Evolutionary conservation across 768 basidiomycete species (phyloP), one percentile per base, ranked within the genome.

Genomic region (Obba rivulosa): DNA sequence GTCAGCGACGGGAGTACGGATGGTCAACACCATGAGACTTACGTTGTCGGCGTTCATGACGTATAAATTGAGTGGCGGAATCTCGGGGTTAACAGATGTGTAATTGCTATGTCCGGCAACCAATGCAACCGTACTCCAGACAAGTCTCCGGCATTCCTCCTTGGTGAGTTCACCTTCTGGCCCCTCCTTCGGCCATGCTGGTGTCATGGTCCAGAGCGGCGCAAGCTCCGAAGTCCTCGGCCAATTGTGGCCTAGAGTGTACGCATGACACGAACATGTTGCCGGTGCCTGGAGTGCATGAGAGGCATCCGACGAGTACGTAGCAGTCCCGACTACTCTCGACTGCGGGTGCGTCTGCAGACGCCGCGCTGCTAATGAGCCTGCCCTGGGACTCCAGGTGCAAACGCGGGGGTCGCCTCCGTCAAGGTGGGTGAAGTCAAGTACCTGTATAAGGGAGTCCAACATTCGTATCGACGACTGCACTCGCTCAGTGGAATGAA

Each of bases 121-220:
- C 20, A 87, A 71, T 45, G 74, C 68, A 64, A 87, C 71, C 7
- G 80, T 67, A 59, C 81, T 85, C 87, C 87, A 90, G 52, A 83
- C 84, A 20, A 88, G 63, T 34, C 87, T 69, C 31, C 87, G 78
- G 57, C 80, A 82, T 39, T 81, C 80, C 60, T 91, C 87, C 63
- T 79, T 83, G 37, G 76, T 68, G 50, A 86, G 76, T 52, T 89
- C 86, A 9, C 66, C 73, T 40, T 80, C 57, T 25, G 50, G 41
- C 50, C 51, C 82, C 9, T 69, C 61, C 35, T 66, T 60, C 48
- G 75, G 71, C 85, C 85, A 89, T 4, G 77, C 81, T 0, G 84
- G 79, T 4, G 85, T 80, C 46, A 72, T 68, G 5, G 72, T 62
- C 87, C 85, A 87, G 49, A 80, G 59, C 2, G 83, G 85, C 0